Base-by-base conservation (phyloP, 345 rosid species). In the Limnanthes douglasii region DNA sequence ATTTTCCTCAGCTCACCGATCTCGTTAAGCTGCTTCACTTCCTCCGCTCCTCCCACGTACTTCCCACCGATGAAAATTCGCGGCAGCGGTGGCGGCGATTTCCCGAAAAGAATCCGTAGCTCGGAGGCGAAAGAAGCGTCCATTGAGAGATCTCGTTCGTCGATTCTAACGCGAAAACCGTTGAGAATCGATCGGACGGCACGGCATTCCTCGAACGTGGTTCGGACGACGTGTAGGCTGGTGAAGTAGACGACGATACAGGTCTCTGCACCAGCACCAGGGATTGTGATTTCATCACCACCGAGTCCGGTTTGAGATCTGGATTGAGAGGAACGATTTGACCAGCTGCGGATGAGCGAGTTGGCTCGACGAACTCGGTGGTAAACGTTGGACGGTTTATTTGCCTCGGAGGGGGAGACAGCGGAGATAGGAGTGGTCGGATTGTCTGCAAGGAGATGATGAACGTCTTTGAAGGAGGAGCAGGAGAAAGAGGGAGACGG, bases 91-190 rank as follows among this genome's bases (percentile, higher is more conserved):
- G 39, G 67, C 11, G 37, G 24, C 7, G 10, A 2, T 2, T 14
- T 44, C 6, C 56, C 53, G 31, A 49, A 60, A 38, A 68, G 51
- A 37, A 50, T 61, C 2, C 49, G 49, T 15, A 80, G 51, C 61
- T 75, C 93, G 21, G 62, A 31, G 13, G 62, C 34, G 60, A 83
- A 83, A 21, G 73, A 47, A 1, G 61, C 59, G 49, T 83, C 93
- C 92, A 88, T 88, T 0, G 95, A 68, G 27, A 88, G 68, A 55
- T 88, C 97, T 34, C 97, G 73, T 43, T 78, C 94, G 61, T 82
- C 86, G 41, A 78, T 59, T 41, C 57, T 61, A 1, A 82, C 84
- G 15, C 85, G 67, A 30, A 72, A 66, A 46, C 86, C 78, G 10
- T 47, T 54, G 41, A 86, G 69, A 31, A 84, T 68, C 18, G 93